phyloP scores from a whole-genome alignment of 1,139 yeast species.

The Magnusiomyces tetraspermus region DNA sequence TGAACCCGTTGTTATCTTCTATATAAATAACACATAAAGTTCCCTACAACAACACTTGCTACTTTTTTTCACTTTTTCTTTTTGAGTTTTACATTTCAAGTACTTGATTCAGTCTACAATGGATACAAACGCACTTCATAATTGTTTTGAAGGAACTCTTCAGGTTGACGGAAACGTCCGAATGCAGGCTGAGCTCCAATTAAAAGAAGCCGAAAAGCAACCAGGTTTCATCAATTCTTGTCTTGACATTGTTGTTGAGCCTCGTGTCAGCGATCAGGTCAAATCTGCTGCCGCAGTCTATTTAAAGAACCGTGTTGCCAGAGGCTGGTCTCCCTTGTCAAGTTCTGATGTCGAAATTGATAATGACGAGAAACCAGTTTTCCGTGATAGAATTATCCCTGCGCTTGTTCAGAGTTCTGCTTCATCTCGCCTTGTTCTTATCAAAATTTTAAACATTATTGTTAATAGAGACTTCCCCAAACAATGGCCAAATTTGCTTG shows the following conservation, averaged over 20 bases:
- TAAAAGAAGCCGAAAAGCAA: slow-evolving; percentile 45
- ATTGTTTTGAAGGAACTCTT: slow-evolving; percentile 75
- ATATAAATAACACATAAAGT: too few relatives aligned
- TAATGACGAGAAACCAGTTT: slow-evolving; percentile 60
- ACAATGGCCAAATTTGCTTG: slow-evolving; percentile 61
- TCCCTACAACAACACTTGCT: too few relatives aligned
- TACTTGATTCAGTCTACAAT: too few relatives aligned
- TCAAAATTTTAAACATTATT: slow-evolving; percentile 60
- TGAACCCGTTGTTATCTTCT: too few relatives aligned
- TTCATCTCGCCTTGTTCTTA: slow-evolving; percentile 46
- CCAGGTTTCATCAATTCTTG: slow-evolving; percentile 82
- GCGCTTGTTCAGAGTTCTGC: slow-evolving; percentile 38
- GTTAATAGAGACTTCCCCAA: slow-evolving; percentile 61
- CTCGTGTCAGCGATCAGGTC: slow-evolving; percentile 46
- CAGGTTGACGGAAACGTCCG: slow-evolving; percentile 57
- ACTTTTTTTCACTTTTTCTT: too few relatives aligned
- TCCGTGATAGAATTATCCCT: slow-evolving; percentile 51
- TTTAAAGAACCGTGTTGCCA: slow-evolving; percentile 65
- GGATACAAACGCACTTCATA: slow-evolving; percentile 60
- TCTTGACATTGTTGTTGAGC: slow-evolving; percentile 58
- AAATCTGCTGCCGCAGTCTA: slow-evolving; percentile 79
- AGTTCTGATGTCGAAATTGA: slow-evolving; percentile 36
- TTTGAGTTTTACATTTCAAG: too few relatives aligned
- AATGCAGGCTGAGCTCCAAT: slow-evolving; percentile 58
- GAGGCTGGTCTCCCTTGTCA: slow-evolving; percentile 46